Evolutionary conservation across 78 protist genomes (phyloP).

Genomic region (Dictyostelium capitatum): DNA sequence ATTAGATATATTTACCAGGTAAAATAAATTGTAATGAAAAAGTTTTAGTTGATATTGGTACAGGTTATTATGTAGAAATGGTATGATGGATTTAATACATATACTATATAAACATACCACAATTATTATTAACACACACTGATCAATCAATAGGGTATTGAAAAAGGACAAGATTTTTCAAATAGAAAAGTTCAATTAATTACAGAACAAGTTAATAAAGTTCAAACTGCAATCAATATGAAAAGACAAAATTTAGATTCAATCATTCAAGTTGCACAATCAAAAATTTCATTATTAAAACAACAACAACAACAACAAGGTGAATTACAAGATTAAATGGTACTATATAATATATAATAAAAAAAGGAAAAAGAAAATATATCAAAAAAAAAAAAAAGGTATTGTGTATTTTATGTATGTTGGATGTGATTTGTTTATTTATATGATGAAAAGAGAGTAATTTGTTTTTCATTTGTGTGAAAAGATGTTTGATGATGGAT

Average conservation of each 20-base stretch:
- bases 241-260: constrained; percentile 52
- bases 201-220: constrained; percentile 53
- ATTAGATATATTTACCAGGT: constrained; percentile 69
- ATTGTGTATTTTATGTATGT: neutral
- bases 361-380: neutral
- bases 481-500: too few relatives aligned
- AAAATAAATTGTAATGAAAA: constrained; percentile 57
- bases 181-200: constrained; percentile 74
- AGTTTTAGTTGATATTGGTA: constrained; percentile 81
- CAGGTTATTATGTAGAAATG: constrained; percentile 78
- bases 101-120: too few relatives aligned
- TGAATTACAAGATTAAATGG: neutral
- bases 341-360: neutral
- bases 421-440: neutral
- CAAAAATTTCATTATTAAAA: constrained; percentile 22
- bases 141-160: constrained; percentile 23
- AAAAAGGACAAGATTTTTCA: constrained; percentile 66
- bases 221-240: constrained; percentile 65
- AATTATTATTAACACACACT: neutral
- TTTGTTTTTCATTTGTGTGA: too few relatives aligned
- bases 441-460: too few relatives aligned
- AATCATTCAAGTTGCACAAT: constrained; percentile 76
- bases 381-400: neutral
- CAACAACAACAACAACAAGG: constrained; percentile 71
- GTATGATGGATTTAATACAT: constrained; percentile 7